Base-by-base conservation (phyloP, 2,329 filamentous ascomycete genomes). In the Knoxdaviesia capensis region DNA sequence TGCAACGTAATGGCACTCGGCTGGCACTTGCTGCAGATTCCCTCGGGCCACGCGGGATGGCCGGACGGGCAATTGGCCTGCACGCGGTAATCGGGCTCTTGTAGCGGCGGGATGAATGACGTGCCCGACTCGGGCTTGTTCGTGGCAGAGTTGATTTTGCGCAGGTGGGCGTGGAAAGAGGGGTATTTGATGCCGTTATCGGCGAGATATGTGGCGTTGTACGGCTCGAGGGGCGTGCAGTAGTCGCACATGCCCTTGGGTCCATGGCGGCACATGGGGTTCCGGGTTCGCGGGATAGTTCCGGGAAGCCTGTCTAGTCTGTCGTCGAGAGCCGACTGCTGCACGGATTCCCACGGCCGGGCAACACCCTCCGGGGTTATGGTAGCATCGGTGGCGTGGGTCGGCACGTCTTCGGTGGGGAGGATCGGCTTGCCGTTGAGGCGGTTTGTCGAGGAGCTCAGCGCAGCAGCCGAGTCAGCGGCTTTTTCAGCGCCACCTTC, bases 151-250 rank as follows among this genome's bases (percentile, higher is more conserved):
- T 98, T 98, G 59, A 94, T 79, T 59, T 98, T 98, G 49, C 87
- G 77, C 38, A 98, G 69, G 57, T 96, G 79, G 5, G 87, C 82
- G 59, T 98, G 90, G 62, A 96, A 94, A 0, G 90, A 96, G 31
- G 90, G 69, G 59, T 98, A 93, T 59, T 98, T 98, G 69, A 98
- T 94, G 69, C 94, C 94, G 68, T 88, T 92, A 52, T 98, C 88
- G 31, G 75, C 74, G 11, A 98, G 70, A 52, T 94, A 94, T 43
- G 77, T 77, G n/a, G 80, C 59, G 53, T 92, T 79, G 59, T 93
- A 98, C 1, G 90, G 90, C 54, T 98, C 90, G 41, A 96, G 63
- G 0, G 92, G 92, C 74, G 93, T 93, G 63, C 90, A 98, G 61
- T 94, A 92, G 61, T 98, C 90, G 60, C 90, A 98, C 90, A 98